phyloP scores from a whole-genome alignment of 2,329 filamentous ascomycete genomes.

The Colletotrichum truncatum region DNA sequence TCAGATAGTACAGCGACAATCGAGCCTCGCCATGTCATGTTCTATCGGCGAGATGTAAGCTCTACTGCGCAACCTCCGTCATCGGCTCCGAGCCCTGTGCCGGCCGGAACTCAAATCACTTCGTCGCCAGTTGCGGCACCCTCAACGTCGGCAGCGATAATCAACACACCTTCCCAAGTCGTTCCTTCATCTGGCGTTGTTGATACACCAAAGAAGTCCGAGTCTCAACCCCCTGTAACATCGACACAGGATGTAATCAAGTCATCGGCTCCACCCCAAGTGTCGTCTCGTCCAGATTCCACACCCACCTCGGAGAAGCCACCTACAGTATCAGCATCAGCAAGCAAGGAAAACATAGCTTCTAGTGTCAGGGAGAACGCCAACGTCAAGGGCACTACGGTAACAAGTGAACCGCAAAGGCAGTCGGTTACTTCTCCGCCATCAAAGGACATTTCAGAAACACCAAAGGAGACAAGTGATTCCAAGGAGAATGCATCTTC shows the following conservation, averaged over 20 bases:
- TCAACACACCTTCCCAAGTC: background rate
- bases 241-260: no score
- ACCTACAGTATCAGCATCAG: background rate
- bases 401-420: no score
- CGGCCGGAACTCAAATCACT: background rate
- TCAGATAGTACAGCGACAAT: slow-evolving; percentile 40
- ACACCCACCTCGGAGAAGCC: no score
- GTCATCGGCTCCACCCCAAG: background rate
- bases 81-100: background rate
- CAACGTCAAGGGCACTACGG: no score
- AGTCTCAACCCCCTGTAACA: background rate
- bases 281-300: no score
- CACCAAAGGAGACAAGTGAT: no score
- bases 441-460: no score
- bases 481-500: no score
- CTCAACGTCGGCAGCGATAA: background rate
- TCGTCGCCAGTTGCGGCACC: background rate
- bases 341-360: background rate
- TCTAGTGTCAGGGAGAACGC: no score
- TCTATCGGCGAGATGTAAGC: background rate
- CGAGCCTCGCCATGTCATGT: slow-evolving; percentile 6
- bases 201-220: background rate
- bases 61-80: background rate
- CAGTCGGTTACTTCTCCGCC: no score
- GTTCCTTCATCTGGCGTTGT: background rate